A percentile compares a stretch with the other conserved stretches of the same genome.
Conservation (phyloP, 441 rosid species). For the Pelargonium myrrhifolium region DNA sequence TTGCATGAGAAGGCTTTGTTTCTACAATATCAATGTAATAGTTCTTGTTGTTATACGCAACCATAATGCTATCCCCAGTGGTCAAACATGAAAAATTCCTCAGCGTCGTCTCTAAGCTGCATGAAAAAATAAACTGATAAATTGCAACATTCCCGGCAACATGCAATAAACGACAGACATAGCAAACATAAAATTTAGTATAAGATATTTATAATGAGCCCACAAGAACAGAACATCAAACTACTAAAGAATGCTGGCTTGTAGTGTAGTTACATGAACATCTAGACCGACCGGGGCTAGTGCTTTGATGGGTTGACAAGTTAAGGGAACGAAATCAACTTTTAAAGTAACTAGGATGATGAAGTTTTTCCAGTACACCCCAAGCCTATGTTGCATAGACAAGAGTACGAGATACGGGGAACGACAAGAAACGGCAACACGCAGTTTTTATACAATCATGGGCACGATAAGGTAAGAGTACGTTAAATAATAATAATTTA, state of each 20-base stretch:
- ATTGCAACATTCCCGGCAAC: not conserved
- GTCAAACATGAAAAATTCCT: slow-evolving; percentile 69
- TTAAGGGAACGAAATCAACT: not conserved
- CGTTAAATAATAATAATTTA: too few species aligned
- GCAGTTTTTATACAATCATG: too few species aligned
- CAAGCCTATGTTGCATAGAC: too few species aligned
- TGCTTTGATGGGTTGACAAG: not conserved
- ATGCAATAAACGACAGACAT: not conserved
- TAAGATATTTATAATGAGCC: not conserved
- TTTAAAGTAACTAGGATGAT: not conserved
- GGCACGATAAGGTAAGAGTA: too few species aligned
- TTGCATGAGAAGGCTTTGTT: slow-evolving; percentile 50
- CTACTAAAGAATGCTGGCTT: too few species aligned
- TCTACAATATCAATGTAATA: slow-evolving; percentile 56
- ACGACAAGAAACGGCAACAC: too few species aligned
- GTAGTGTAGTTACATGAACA: too few species aligned
- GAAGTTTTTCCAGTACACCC: too few species aligned
- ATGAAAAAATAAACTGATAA: not conserved
- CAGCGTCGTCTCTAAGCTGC: slow-evolving; percentile 63
- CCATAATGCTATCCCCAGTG: slow-evolving; percentile 59
- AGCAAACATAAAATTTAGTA: too few species aligned
- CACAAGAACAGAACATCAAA: too few species aligned
- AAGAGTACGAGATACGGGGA: too few species aligned
- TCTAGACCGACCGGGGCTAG: too few species aligned
- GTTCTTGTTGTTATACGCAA: slow-evolving; percentile 55